Conservation (phyloP, 495 filamentous ascomycete genomes). For the Friedmanniomyces simplex region DNA sequence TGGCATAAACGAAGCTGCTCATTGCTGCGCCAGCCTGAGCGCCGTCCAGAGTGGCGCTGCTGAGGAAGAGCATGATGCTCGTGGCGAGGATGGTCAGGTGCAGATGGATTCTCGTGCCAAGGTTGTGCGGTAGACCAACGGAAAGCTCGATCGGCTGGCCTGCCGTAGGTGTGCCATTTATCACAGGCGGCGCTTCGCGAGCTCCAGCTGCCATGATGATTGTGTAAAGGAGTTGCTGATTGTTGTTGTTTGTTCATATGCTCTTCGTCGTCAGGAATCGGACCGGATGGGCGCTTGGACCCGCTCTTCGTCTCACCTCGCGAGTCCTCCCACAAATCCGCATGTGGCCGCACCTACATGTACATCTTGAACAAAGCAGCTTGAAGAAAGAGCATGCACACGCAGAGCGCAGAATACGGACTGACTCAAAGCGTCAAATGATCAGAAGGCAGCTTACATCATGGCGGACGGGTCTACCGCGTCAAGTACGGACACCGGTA, state of each 20-base stretch:
- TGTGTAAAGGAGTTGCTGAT: not conserved
- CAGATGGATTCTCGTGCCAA: slow-evolving; percentile 70
- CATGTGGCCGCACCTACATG: no score
- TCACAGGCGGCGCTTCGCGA: not conserved
- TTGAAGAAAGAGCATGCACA: no score
- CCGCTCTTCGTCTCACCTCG: no score
- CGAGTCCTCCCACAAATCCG: no score
- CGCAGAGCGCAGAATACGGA: no score
- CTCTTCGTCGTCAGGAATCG: not conserved
- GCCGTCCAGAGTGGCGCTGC: slow-evolving; percentile 56
- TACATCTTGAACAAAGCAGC: no score
- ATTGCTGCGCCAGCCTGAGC: slow-evolving; percentile 42
- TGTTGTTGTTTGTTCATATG: not conserved
- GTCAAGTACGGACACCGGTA: no score
- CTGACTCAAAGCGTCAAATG: no score
- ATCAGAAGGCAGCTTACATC: no score
- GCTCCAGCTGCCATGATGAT: not conserved
- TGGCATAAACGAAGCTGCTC: slow-evolving; percentile 83
- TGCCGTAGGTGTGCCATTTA: slow-evolving; percentile 15
- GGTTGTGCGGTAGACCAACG: slow-evolving; percentile 62
- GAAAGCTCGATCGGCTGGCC: slow-evolving; percentile 54
- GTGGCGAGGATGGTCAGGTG: slow-evolving; percentile 60
- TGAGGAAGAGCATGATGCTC: slow-evolving; percentile 63
- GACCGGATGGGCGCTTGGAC: not conserved
- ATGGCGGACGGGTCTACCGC: no score